A percentile compares a stretch with the other conserved stretches of the same genome.
Evolutionary conservation across 23 red algal species (phyloP).

Genomic region (Gracilariopsis chorda): DNA sequence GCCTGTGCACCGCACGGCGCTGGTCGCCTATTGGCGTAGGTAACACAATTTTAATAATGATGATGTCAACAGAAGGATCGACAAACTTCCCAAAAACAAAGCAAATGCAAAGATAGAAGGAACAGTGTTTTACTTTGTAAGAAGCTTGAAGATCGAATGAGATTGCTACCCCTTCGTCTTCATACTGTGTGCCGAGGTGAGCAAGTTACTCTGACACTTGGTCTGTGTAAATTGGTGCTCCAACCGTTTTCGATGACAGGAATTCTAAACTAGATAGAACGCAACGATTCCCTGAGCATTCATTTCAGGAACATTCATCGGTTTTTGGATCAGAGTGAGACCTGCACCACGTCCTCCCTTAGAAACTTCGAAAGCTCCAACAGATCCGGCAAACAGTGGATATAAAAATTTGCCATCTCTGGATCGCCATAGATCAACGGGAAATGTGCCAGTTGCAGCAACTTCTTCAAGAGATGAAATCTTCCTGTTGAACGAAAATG

Average conservation of each 20-base stretch:
- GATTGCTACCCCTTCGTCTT: too few species aligned
- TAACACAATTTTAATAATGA: too few species aligned
- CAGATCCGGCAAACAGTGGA: conserved; percentile 9
- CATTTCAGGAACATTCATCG: conserved; percentile 29
- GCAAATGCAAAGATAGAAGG: too few species aligned
- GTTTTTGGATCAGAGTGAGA: conserved; percentile 10
- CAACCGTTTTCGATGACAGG: neutral
- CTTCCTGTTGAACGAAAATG: conserved; percentile 6
- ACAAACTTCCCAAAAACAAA: too few species aligned
- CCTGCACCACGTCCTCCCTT: neutral
- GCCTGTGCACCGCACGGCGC: too few species aligned
- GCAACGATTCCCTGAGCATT: conserved; percentile 25
- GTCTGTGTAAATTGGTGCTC: too few species aligned
- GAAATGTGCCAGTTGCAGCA: conserved; percentile 3
- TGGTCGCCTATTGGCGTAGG: too few species aligned
- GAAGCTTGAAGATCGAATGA: too few species aligned
- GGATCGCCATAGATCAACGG: conserved; percentile 13
- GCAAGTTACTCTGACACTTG: too few species aligned
- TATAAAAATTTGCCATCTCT: conserved; percentile 30
- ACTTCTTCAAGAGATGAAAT: neutral
- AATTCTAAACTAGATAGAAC: neutral
- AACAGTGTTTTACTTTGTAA: too few species aligned
- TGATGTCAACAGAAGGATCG: too few species aligned
- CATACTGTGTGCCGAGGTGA: too few species aligned
- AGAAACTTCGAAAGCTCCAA: neutral